These are phyloP conservation scores for Beverwykella pulmonaria DNA, from an alignment of 495 filamentous ascomycete genomes.

Conservation along the genomic window DNA sequence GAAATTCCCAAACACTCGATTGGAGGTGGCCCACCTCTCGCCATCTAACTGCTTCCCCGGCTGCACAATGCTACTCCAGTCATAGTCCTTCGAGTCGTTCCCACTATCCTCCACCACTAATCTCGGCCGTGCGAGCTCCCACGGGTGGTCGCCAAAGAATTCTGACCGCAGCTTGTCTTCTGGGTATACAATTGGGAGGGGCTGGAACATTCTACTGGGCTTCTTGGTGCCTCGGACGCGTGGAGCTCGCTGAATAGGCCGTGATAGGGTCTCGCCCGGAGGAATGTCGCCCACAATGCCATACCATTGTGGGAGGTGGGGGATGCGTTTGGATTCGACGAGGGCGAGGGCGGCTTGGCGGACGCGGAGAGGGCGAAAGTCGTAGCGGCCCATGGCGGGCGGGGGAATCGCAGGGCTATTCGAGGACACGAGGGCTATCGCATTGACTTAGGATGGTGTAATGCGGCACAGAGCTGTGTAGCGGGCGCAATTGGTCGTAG, in stretches of 20 bases:
- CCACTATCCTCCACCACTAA: conserved; percentile 85
- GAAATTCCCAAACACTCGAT: not conserved
- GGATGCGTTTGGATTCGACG: conserved; percentile 55
- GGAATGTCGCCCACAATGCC: conserved; percentile 72
- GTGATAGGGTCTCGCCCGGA: conserved; percentile 74
- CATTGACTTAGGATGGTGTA: not conserved
- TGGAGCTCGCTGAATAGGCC: conserved; percentile 50
- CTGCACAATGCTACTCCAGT: conserved; percentile 83
- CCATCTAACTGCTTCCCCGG: conserved; percentile 79
- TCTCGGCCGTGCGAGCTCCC: conserved; percentile 90
- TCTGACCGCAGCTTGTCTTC: conserved; percentile 79
- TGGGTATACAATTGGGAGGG: conserved; percentile 74
- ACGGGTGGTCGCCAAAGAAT: conserved; percentile 93
- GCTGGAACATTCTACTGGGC: conserved; percentile 76
- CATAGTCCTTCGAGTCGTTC: conserved; percentile 68
- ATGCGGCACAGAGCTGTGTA: not conserved
- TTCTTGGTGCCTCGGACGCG: conserved; percentile 44
- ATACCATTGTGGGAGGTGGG: conserved; percentile 72
- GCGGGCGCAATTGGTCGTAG: not conserved
- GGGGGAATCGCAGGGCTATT: too few relatives aligned
- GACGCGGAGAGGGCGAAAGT: conserved; percentile 74
- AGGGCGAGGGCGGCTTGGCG: conserved; percentile 64
- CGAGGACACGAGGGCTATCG: not conserved
- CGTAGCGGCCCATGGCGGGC: conserved; percentile 65
- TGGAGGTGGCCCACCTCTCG: conserved; percentile 64